Base-by-base conservation (phyloP, 306 rosid genomes). In the Cucumis melo region DNA sequence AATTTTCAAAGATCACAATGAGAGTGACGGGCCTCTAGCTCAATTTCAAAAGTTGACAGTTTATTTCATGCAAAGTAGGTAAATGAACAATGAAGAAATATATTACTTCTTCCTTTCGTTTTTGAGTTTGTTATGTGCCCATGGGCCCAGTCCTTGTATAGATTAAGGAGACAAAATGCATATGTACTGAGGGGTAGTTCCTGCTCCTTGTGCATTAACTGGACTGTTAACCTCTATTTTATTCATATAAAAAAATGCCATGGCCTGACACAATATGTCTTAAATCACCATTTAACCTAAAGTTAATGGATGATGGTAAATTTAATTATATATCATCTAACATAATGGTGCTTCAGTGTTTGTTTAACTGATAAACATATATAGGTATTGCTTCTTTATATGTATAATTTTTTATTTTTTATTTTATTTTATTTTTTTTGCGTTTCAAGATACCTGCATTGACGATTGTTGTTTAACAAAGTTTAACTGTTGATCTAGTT, bases 401-500 rank as follows among this genome's bases (percentile, higher is more conserved):
- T 68, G 46, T 68, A 24, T 67, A 41, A 67, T 12, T 4, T 32
- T 32, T 32, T 32, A 32, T 2, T 32, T 32, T 32, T 32, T 32
- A 32, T 32, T 32, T 32, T 32, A 32, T 32, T 32, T 32, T 32
- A 32, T 2, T 32, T 46, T 20, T 44, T 42, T 42, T 46, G 14
- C 13, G 8, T 41, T 20, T 16, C 51, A 48, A 71, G 58, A 48
- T 44, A 71, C 34, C 75, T 27, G 29, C 3, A 63, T 19, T 39
- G 48, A 44, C 41, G 75, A 71, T 71, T 71, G 76, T 71, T 48
- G 39, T 15, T 53, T 71, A 58, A 71, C 24, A 48, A 23, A 56
- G 42, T 71, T 48, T 71, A 68, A 71, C 76, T 71, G 38, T 71
- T 71, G 59, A 77, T 64, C 48, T 84, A 93, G 98, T 81, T 91